Percentiles rank a stretch among this genome's conserved stretches.
phyloP scores from a whole-genome alignment of 352 stramenopile genomes.

The Pythium phragmitis region DNA sequence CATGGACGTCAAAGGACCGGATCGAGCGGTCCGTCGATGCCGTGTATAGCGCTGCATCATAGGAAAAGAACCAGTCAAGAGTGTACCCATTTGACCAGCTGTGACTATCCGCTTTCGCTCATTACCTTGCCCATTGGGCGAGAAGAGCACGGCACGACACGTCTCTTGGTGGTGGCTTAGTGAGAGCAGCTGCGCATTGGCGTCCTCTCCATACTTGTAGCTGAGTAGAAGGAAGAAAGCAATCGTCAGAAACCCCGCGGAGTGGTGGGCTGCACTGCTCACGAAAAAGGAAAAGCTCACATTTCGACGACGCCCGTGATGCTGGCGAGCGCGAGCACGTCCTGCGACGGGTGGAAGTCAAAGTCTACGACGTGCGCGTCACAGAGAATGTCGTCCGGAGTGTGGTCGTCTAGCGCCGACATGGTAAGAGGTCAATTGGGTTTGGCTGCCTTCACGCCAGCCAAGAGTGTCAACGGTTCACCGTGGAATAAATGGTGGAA shows the following conservation, averaged over 20 bases:
- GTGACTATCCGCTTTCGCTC: not conserved
- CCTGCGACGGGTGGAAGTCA: slow-evolving; percentile 74
- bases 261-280: not conserved
- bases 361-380: slow-evolving; percentile 82
- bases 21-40: slow-evolving; percentile 81
- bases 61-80: not conserved
- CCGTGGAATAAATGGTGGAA: slow-evolving; percentile 24
- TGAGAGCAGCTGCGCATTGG: slow-evolving; percentile 67
- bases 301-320: slow-evolving; percentile 84
- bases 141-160: slow-evolving; percentile 65
- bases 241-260: not conserved
- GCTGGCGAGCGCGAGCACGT: slow-evolving; percentile 72
- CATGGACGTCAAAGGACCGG: slow-evolving; percentile 75
- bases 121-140: slow-evolving; percentile 73
- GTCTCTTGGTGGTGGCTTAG: slow-evolving; percentile 77
- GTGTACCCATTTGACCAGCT: slow-evolving; percentile 8
- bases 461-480: not conserved
- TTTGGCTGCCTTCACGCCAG: not conserved
- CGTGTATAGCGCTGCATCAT: slow-evolving; percentile 63
- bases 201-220: slow-evolving; percentile 79
- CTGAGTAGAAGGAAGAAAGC: slow-evolving; percentile 25
- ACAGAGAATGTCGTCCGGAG: slow-evolving; percentile 76
- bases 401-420: slow-evolving; percentile 71
- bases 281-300: slow-evolving; percentile 30
- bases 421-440: slow-evolving; percentile 21